Conservation (phyloP, 805 yeast species). For the Monosporozyma unispora region DNA sequence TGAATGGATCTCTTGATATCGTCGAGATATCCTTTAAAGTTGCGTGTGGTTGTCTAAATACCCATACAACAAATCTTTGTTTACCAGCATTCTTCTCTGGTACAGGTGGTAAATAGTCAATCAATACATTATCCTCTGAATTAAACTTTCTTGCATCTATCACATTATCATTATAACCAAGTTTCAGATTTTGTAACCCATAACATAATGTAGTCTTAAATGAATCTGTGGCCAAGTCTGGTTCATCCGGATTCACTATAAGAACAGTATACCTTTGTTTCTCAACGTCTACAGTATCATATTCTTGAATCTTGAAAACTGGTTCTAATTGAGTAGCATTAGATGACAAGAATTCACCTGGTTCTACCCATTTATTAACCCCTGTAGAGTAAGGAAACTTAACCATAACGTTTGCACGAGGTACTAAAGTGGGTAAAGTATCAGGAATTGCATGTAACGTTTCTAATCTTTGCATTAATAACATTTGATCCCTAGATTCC, state of each 20-base stretch:
- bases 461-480: conserved; percentile 88
- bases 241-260: conserved; percentile 86
- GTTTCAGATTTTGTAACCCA: conserved; percentile 61
- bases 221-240: conserved; percentile 61
- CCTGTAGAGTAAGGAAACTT: conserved; percentile 64
- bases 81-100: conserved; percentile 83
- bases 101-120: conserved; percentile 66
- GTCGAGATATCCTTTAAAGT: background rate
- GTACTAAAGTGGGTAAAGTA: conserved; percentile 81
- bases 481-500: conserved; percentile 61
- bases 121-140: conserved; percentile 36
- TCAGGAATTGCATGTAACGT: conserved; percentile 82
- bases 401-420: conserved; percentile 64
- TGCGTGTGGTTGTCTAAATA: conserved; percentile 54
- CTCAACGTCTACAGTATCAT: conserved; percentile 35
- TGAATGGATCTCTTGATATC: conserved; percentile 43
- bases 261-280: conserved; percentile 62
- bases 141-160: conserved; percentile 35
- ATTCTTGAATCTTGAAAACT: conserved; percentile 66
- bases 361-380: conserved; percentile 62
- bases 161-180: conserved; percentile 47
- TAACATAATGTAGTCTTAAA: conserved; percentile 67
- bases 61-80: conserved; percentile 86
- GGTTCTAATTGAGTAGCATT: conserved; percentile 71
- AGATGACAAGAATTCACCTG: conserved; percentile 69